Evolutionary conservation across 179 eudicot genomes (phyloP).

Genomic region (Spinacia oleracea): DNA sequence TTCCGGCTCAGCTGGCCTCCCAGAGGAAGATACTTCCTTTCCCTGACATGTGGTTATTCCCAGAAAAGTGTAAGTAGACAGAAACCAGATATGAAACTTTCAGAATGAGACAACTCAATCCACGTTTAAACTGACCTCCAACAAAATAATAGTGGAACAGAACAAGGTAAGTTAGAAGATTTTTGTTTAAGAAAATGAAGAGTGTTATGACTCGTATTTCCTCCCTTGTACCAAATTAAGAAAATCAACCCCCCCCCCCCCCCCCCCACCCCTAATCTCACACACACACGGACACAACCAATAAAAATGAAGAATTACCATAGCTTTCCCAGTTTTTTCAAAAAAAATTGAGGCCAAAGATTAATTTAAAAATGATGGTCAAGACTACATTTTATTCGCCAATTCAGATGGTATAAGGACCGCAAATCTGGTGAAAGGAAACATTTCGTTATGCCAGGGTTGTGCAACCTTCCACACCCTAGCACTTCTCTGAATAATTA

Average conservation of each 20-base stretch:
- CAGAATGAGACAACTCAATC: not conserved
- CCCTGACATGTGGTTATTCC: slow-evolving; percentile 30
- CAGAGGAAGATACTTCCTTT: slow-evolving; percentile 22
- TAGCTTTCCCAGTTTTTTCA: no score
- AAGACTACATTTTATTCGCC: not conserved
- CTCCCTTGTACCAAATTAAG: not conserved
- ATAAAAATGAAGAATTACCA: no score
- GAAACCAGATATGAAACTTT: no score
- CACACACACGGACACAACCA: not conserved
- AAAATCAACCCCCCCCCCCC: not conserved
- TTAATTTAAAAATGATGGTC: not conserved
- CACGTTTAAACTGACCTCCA: not conserved
- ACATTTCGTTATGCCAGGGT: not conserved
- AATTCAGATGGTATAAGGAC: not conserved
- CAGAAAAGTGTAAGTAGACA: not conserved
- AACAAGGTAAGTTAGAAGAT: not conserved
- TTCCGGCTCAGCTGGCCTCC: slow-evolving; percentile 26
- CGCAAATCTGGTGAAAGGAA: not conserved
- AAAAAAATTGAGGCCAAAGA: not conserved
- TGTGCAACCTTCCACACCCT: not conserved
- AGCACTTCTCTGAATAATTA: slow-evolving; percentile 12
- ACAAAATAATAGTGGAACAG: not conserved
- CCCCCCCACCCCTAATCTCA: no score
- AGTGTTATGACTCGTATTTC: not conserved
- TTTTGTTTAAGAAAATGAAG: not conserved